phyloP scores from a whole-genome alignment of 176 grass and related monocot genomes.

The Carex kokanica region DNA sequence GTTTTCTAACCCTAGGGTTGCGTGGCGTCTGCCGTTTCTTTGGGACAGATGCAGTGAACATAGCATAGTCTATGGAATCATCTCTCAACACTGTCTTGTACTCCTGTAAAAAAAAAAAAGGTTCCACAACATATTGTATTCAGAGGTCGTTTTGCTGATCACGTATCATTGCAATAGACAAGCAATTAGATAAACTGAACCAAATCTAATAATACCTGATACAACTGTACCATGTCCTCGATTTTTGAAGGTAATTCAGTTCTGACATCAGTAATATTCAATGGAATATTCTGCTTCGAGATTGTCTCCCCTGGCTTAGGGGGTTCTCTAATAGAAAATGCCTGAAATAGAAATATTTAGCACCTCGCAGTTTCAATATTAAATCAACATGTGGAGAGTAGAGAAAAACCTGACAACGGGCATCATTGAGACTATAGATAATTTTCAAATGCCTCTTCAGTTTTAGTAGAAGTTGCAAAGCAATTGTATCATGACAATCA shows the following conservation, averaged over 20 bases:
- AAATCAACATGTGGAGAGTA: slow-evolving; percentile 20
- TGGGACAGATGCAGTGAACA: slow-evolving; percentile 46
- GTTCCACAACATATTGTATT: background rate
- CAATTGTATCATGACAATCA: slow-evolving; percentile 75
- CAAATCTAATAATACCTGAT: slow-evolving; percentile 54
- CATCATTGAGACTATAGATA: slow-evolving; percentile 77
- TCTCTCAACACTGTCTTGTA: slow-evolving; percentile 81
- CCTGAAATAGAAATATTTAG: slow-evolving; percentile 46
- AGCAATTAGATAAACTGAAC: slow-evolving; percentile 18
- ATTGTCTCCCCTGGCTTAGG: slow-evolving; percentile 68
- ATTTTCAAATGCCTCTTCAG: slow-evolving; percentile 96
- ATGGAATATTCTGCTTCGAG: slow-evolving; percentile 84
- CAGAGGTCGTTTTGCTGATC: background rate
- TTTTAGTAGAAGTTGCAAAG: slow-evolving; percentile 89
- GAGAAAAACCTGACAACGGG: slow-evolving; percentile 68
- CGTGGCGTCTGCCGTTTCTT: slow-evolving; percentile 72
- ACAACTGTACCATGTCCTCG: slow-evolving; percentile 60
- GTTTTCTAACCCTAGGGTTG: slow-evolving; percentile 58
- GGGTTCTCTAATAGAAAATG: slow-evolving; percentile 89
- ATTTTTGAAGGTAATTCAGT: slow-evolving; percentile 49
- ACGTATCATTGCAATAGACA: background rate
- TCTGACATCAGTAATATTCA: slow-evolving; percentile 52
- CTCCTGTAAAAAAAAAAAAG: slow-evolving; percentile 49
- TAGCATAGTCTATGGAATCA: slow-evolving; percentile 78
- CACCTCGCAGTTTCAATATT: background rate